Percentiles rank a stretch among this genome's conserved stretches.
phyloP scores from a whole-genome alignment of 2,329 filamentous ascomycete genomes.

The Chrysosphaeria jannelii region DNA sequence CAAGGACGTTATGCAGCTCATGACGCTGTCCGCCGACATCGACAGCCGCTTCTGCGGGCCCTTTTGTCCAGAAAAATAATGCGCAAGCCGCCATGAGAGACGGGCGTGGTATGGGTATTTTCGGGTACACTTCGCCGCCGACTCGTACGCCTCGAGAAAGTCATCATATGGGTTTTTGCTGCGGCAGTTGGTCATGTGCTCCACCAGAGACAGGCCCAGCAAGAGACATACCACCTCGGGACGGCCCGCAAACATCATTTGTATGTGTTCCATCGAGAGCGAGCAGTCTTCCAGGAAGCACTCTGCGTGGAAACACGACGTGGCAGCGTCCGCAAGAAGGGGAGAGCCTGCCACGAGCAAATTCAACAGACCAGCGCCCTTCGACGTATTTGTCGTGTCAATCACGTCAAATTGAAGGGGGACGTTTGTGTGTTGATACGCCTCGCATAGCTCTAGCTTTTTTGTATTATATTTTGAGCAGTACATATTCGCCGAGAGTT shows the following conservation, averaged over 20 bases:
- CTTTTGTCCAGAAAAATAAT: slow-evolving; percentile 6
- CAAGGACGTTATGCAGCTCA: no score
- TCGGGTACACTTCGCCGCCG: slow-evolving; percentile 6
- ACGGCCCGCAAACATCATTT: slow-evolving; percentile 15
- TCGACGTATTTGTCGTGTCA: slow-evolving; percentile 19
- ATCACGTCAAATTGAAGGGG: slow-evolving; percentile 21
- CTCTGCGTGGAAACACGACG: slow-evolving; percentile 19
- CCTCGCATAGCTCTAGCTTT: no score
- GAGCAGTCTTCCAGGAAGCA: slow-evolving; percentile 9
- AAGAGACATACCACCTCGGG: slow-evolving; percentile 16
- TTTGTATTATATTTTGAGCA: slow-evolving; percentile 6
- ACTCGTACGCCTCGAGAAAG: slow-evolving; percentile 12
- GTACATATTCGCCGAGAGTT: slow-evolving; percentile 12
- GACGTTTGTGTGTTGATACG: no score
- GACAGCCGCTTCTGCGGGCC: background rate
- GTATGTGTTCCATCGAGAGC: slow-evolving; percentile 6
- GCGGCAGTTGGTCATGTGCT: slow-evolving; percentile 20
- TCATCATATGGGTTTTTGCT: no score
- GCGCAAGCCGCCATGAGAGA: slow-evolving; percentile 11
- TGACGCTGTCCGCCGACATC: no score
- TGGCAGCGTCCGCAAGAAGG: slow-evolving; percentile 13
- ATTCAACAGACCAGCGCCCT: slow-evolving; percentile 15
- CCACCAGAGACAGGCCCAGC: slow-evolving; percentile 17
- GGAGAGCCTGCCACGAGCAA: slow-evolving; percentile 15
- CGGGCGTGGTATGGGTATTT: no score